Evolutionary conservation across 2,329 filamentous ascomycete genomes (phyloP).

Genomic region (Penicillium sclerotiorum): DNA sequence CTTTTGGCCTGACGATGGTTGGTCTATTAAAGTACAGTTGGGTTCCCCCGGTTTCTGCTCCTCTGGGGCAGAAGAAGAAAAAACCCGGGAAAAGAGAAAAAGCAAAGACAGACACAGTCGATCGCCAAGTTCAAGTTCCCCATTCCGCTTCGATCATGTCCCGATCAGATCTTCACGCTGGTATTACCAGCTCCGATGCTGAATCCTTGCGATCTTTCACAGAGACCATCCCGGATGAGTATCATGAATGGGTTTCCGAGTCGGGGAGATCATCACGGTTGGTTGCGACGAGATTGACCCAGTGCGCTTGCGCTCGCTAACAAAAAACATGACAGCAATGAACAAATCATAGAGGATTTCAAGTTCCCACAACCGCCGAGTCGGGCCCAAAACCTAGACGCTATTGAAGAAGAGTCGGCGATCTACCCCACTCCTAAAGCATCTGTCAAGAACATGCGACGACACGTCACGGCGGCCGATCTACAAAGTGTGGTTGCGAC

Average conservation of each 20-base stretch:
- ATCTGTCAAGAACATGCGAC: constrained; percentile 32
- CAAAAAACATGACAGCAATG: constrained; percentile 10
- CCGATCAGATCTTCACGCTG: constrained; percentile 17
- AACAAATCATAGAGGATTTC: constrained; percentile 25
- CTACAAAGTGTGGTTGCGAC: constrained; percentile 16
- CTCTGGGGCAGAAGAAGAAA: background rate
- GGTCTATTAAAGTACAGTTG: constrained; percentile 18
- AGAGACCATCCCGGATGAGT: constrained; percentile 21
- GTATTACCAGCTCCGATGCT: constrained; percentile 14
- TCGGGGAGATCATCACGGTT: constrained; percentile 20
- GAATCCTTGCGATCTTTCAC: constrained; percentile 24
- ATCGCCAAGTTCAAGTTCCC: too few species aligned
- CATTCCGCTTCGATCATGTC: constrained; percentile 11
- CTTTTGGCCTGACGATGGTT: background rate
- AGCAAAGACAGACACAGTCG: too few species aligned
- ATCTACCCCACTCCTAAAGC: constrained; percentile 21
- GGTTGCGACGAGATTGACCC: background rate
- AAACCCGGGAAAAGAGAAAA: background rate
- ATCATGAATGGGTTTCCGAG: constrained; percentile 25
- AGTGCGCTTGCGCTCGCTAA: background rate
- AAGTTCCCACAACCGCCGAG: constrained; percentile 29
- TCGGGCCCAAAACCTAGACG: constrained; percentile 14
- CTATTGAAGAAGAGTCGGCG: constrained; percentile 20
- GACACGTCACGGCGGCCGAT: constrained; percentile 29
- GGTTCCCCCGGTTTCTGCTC: background rate